Conservation (phyloP, 208 protist species). For the Crithidia expoeki region DNA sequence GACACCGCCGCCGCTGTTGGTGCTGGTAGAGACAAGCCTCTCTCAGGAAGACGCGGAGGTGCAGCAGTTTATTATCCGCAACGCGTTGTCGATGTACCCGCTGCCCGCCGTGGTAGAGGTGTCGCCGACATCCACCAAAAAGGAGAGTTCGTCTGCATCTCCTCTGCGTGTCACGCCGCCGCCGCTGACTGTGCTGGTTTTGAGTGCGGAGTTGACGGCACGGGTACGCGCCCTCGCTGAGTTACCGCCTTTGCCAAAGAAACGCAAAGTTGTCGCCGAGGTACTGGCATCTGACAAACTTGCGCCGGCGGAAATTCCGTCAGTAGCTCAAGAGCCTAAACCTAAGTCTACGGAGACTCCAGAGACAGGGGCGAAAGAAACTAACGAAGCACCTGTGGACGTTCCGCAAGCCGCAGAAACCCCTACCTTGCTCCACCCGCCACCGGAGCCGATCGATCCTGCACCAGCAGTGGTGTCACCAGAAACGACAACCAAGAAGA, state of each 20-base stretch:
- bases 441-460: too few species aligned
- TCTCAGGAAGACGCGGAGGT: constrained; percentile 31
- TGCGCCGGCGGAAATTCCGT: background rate
- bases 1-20: constrained; percentile 17
- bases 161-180: constrained; percentile 6
- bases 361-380: background rate
- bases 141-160: background rate
- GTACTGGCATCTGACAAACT: background rate
- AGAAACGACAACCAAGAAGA: background rate
- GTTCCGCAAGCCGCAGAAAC: background rate
- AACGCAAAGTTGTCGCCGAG: background rate
- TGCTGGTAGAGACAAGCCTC: constrained; percentile 34
- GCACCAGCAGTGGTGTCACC: too few species aligned
- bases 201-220: constrained; percentile 18
- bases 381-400: background rate
- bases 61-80: constrained; percentile 35
- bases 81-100: constrained; percentile 34
- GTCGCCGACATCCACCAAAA: background rate
- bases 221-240: constrained; percentile 21
- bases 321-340: background rate
- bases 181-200: constrained; percentile 25
- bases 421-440: too few species aligned
- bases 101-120: constrained; percentile 22
- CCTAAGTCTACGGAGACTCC: background rate
- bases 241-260: constrained; percentile 12